A percentile compares a stretch with the other conserved stretches of the same genome.
Conservation (phyloP, 495 filamentous ascomycete genomes). For the Gamarada debralockiae region DNA sequence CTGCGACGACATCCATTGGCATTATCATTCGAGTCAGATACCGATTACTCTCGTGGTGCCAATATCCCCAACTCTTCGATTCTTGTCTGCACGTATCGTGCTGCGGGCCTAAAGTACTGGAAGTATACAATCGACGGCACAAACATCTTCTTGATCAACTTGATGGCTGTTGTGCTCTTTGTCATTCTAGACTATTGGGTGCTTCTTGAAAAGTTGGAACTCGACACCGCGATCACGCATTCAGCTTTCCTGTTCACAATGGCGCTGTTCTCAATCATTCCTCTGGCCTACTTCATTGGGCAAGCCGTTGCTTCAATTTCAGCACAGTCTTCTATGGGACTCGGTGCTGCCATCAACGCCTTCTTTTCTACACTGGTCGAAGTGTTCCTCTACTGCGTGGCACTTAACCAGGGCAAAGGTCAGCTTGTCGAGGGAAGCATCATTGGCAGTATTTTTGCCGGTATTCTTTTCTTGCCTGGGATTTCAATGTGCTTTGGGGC, state of each 20-base stretch:
- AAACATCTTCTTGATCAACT: conserved; percentile 98
- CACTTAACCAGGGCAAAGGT: conserved; percentile 87
- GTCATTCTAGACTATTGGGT: conserved; percentile 90
- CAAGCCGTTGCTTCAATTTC: conserved; percentile 99
- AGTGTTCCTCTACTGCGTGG: conserved; percentile 96
- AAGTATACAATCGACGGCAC: conserved; percentile 98
- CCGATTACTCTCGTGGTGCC: conserved; percentile 63
- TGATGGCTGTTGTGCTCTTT: conserved; percentile 85
- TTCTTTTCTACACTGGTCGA: conserved; percentile 99
- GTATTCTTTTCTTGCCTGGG: conserved; percentile 94
- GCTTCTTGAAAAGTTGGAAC: conserved; percentile 58
- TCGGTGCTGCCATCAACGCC: conserved; percentile 95
- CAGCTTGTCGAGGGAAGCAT: conserved; percentile 94
- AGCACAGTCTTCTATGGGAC: conserved; percentile 98
- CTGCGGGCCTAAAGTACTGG: conserved; percentile 93
- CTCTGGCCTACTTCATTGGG: conserved; percentile 98
- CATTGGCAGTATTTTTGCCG: conserved; percentile 95
- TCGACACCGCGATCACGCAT: conserved; percentile 64
- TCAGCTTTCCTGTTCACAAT: conserved; percentile 82
- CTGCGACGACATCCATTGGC: conserved; percentile 90
- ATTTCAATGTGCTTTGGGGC: conserved; percentile 98
- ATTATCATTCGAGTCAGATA: conserved; percentile 87
- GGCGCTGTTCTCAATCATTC: conserved; percentile 87
- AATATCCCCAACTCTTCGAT: conserved; percentile 77
- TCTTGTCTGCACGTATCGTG: conserved; percentile 93